Base-by-base conservation (phyloP, 192 early-diverging fungal genomes). In the Entomortierella chlamydospora region DNA sequence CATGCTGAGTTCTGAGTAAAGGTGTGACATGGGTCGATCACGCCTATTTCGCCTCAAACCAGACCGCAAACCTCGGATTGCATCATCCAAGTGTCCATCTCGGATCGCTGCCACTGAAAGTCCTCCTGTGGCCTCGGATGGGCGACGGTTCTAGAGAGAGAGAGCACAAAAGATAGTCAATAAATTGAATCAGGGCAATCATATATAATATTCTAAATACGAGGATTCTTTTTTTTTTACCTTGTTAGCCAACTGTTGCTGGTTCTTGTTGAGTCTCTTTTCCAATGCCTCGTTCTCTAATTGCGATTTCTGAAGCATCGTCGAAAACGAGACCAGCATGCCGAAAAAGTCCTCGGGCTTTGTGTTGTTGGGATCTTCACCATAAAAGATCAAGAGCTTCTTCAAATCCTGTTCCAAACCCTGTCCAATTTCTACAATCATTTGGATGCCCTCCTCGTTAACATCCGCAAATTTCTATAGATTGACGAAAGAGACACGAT, bases 311-410 rank as follows among this genome's bases (percentile, higher is more conserved):
- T 70, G 74, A 51, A 89, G 86, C 31, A 82, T 69, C 25, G 73
- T 69, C 12, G 83, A 72, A 53, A 89, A 89, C 0, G 83, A 80
- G 8, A 83, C 66, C 13, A 89, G 73, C 53, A 85, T 83, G 1
- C 81, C 82, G 62, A 87, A 89, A 60, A 89, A 89, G 45, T 87
- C 88, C 72, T 89, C 88, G 9, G 85, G 79, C 53, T 87, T 87
- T 13, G 69, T 84, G 12, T 53, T 52, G 22, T 50, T 50, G 13
- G 88, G 81, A 64, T 89, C 86, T 57, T 89, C 88, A 9, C 88
- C 86, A 55, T 85, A 89, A 51, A 84, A 89, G 25, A 80, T 52
- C 29, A 87, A 70, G 13, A 89, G 53, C 26, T 79, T 37, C 50
- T 67, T 84, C 4, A 86, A 41, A 22, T 83, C 73, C 8, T 87